Conservation (phyloP, 2,329 filamentous ascomycete species). For the Pochonia chlamydosporia region DNA sequence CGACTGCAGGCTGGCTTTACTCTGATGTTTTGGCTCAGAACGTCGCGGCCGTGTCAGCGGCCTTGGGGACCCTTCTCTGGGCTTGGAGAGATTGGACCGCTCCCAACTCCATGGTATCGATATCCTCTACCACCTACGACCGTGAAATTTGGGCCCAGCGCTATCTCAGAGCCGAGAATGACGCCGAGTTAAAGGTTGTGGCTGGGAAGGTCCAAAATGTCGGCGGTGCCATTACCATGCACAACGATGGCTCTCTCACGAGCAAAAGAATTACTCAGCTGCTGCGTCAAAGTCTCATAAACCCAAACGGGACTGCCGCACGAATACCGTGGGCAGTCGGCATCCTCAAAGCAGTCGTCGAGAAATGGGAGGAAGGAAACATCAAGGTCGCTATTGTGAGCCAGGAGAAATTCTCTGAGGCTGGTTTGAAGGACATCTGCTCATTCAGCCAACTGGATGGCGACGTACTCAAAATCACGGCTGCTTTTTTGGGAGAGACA, state of each 20-base stretch:
- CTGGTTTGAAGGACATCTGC: conserved; percentile 17
- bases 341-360: background rate
- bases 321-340: background rate
- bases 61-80: conserved; percentile 24
- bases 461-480: conserved; percentile 17
- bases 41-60: conserved; percentile 23
- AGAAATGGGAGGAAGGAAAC: conserved; percentile 8
- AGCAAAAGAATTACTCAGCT: background rate
- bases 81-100: conserved; percentile 20
- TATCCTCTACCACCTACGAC: conserved; percentile 8
- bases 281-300: background rate
- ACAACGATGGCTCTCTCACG: background rate
- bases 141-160: conserved; percentile 12
- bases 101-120: background rate
- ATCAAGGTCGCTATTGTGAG: conserved; percentile 17
- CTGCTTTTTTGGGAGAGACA: conserved; percentile 19
- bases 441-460: conserved; percentile 19
- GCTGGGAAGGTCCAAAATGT: background rate
- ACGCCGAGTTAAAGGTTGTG: background rate
- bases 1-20: conserved; percentile 20
- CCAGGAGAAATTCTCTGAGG: conserved; percentile 19
- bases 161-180: background rate
- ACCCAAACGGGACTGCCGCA: background rate
- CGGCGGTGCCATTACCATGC: background rate
- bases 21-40: conserved; percentile 26